Evolutionary conservation across 345 rosid species (phyloP).

Genomic region (Salix dunnii): DNA sequence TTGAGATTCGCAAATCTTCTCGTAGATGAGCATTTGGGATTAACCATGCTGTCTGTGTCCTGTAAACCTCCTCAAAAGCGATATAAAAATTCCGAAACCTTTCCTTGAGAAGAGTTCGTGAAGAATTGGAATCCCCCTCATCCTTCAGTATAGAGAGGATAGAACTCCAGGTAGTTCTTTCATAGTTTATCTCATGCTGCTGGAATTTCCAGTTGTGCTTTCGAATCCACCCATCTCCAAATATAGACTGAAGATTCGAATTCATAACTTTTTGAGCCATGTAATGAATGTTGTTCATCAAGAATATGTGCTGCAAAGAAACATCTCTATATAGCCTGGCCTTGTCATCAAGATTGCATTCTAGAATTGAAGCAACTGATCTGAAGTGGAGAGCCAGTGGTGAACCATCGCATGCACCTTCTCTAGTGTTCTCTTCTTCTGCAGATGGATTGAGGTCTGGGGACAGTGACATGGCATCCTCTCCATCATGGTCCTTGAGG

Average conservation of each 20-base stretch:
- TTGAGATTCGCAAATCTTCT: constrained; percentile 69
- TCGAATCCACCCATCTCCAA: constrained; percentile 74
- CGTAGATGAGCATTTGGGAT: constrained; percentile 62
- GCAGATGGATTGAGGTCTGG: constrained; percentile 33
- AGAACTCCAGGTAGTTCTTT: constrained; percentile 72
- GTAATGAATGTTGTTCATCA: constrained; percentile 87
- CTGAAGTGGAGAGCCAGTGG: constrained; percentile 50
- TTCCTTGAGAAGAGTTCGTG: constrained; percentile 57
- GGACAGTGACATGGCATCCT: constrained; percentile 27
- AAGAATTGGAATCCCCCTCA: constrained; percentile 50
- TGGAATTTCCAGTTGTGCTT: constrained; percentile 78
- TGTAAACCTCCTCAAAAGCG: constrained; percentile 82
- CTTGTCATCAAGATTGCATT: constrained; percentile 61
- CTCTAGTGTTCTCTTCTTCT: constrained; percentile 39
- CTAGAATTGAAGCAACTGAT: constrained; percentile 56
- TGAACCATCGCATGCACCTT: constrained; percentile 26
- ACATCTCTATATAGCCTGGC: constrained; percentile 60
- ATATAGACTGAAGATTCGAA: constrained; percentile 58
- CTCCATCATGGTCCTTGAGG: constrained; percentile 45
- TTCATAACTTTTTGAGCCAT: constrained; percentile 73
- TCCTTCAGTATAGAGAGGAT: constrained; percentile 61
- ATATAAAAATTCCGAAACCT: constrained; percentile 53
- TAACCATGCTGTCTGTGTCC: constrained; percentile 70
- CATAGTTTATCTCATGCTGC: constrained; percentile 66
- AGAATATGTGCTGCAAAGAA: constrained; percentile 67